A percentile compares a stretch with the other conserved stretches of the same genome.
phyloP scores from a whole-genome alignment of 768 basidiomycete genomes.

The Gloeophyllum trabeum region DNA sequence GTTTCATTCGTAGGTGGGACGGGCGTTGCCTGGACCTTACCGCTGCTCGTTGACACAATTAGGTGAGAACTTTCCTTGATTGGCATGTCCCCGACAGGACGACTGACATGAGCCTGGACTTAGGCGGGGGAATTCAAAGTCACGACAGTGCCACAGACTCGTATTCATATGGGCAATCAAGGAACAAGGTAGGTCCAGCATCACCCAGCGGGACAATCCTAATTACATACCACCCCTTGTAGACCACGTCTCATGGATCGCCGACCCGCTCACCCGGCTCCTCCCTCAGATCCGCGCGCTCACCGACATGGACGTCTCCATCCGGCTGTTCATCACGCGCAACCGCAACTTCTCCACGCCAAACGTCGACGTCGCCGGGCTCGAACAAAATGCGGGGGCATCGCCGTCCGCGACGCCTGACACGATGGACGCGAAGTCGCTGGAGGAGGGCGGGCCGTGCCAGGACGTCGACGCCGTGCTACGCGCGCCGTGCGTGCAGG shows the following conservation, averaged over 20 bases:
- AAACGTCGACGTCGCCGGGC: conserved; percentile 1
- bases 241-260: conserved; percentile 35
- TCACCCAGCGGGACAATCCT: neutral
- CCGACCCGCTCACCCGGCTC: conserved; percentile 22
- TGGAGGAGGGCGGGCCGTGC: no score
- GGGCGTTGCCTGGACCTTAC: no score
- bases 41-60: no score
- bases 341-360: conserved; percentile 23
- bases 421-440: no score
- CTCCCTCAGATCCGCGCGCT: conserved; percentile 17
- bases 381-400: no score
- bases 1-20: no score
- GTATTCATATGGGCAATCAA: conserved; percentile 33
- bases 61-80: neutral
- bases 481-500: conserved; percentile 13
- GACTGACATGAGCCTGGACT: conserved; percentile 34
- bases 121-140: conserved; percentile 29
- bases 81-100: conserved; percentile 22
- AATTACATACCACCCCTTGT: neutral
- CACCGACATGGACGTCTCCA: conserved; percentile 25
- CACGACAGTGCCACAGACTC: conserved; percentile 15
- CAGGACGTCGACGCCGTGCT: conserved; percentile 12
- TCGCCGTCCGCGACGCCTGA: no score
- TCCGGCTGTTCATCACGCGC: no score
- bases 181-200: conserved; percentile 19